These are phyloP conservation scores for Saturnispora halmiae DNA, from an alignment of 805 yeast genomes.

Conservation along the genomic window DNA sequence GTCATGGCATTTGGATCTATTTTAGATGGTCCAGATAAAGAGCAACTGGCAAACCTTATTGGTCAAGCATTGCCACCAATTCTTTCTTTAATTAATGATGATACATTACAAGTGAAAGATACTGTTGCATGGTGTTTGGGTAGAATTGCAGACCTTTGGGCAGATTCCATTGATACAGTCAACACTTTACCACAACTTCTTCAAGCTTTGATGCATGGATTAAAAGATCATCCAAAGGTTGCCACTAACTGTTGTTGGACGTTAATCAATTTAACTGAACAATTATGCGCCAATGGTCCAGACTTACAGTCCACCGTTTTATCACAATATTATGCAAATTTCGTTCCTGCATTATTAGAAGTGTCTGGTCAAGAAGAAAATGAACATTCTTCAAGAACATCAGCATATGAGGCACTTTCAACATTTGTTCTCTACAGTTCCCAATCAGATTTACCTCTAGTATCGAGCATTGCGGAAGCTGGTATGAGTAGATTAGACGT, in stretches of 20 bases:
- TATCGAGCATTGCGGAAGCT: slow-evolving; percentile 67
- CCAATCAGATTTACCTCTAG: slow-evolving; percentile 54
- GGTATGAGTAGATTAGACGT: slow-evolving; percentile 63
- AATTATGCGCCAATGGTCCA: slow-evolving; percentile 50
- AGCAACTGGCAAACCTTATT: slow-evolving; percentile 56
- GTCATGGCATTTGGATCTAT: slow-evolving; percentile 99
- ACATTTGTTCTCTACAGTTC: slow-evolving; percentile 72
- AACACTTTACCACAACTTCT: slow-evolving; percentile 62
- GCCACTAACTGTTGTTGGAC: slow-evolving; percentile 98
- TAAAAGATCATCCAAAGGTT: slow-evolving; percentile 85
- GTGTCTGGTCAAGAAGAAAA: slow-evolving; percentile 70
- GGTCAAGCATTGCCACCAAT: slow-evolving; percentile 80
- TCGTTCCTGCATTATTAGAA: slow-evolving; percentile 62
- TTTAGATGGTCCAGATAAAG: slow-evolving; percentile 84
- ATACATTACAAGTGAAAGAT: slow-evolving; percentile 78
- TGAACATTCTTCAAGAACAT: slow-evolving; percentile 81
- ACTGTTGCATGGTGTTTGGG: slow-evolving; percentile 99
- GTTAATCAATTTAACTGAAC: slow-evolving; percentile 83
- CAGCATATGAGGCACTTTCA: slow-evolving; percentile 93
- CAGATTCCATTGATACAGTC: slow-evolving; percentile 62
- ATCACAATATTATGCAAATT: slow-evolving; percentile 60
- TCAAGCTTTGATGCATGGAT: slow-evolving; percentile 67
- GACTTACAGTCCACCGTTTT: slow-evolving; percentile 47
- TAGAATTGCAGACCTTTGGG: slow-evolving; percentile 80
- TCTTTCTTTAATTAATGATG: slow-evolving; percentile 63